phyloP scores from a whole-genome alignment of 345 rosid species.

The Conringia planisiliqua region DNA sequence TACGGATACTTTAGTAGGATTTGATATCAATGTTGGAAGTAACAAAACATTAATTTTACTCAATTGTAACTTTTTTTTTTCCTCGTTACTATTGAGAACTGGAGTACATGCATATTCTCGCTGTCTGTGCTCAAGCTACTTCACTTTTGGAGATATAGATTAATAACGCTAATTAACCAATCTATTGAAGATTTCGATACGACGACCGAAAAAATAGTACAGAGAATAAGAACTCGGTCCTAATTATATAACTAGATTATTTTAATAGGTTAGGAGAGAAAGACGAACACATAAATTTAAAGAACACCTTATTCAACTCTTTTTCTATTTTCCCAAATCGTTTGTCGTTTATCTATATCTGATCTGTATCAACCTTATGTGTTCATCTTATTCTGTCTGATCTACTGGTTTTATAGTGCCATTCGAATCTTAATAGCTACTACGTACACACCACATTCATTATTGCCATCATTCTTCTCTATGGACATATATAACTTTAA shows the following conservation, averaged over 20 bases:
- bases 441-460: no score
- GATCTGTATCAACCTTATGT: neutral
- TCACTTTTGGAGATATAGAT: constrained; percentile 1
- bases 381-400: neutral
- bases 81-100: constrained; percentile 8
- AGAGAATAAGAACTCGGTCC: neutral
- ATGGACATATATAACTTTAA: neutral
- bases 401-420: neutral
- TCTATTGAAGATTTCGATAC: constrained; percentile 4
- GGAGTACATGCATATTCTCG: neutral
- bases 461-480: neutral
- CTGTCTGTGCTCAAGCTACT: constrained; percentile 4
- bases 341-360: neutral
- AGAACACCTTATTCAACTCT: no score
- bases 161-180: neutral
- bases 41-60: constrained; percentile 13
- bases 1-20: constrained; percentile 19
- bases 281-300: no score
- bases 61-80: neutral
- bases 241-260: neutral
- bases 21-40: constrained; percentile 36
- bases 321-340: neutral
- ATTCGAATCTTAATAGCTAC: neutral
- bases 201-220: neutral
- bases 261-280: neutral